These are phyloP conservation scores for Taphrina flavorubra DNA, from an alignment of 1,139 yeast species.

Conservation along the genomic window DNA sequence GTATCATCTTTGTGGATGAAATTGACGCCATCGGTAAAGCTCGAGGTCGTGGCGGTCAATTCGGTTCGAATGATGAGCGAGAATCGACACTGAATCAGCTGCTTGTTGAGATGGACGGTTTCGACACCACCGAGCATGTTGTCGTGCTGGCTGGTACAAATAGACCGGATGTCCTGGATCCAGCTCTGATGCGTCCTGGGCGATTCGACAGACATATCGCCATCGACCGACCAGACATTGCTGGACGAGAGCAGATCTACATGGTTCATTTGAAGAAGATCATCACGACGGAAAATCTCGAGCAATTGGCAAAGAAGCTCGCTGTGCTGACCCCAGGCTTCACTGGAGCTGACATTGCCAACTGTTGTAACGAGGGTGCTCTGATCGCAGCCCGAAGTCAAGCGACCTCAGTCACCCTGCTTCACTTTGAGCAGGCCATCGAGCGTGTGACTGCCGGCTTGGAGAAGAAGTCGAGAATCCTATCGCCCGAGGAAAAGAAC, in stretches of 20 bases:
- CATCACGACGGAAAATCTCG: slow-evolving; percentile 59
- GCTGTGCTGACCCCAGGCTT: slow-evolving; percentile 98
- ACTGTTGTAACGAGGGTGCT: slow-evolving; percentile 96
- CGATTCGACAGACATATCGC: slow-evolving; percentile 93
- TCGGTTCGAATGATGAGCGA: slow-evolving; percentile 83
- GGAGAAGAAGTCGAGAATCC: slow-evolving; percentile 84
- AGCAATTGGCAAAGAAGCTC: slow-evolving; percentile 75
- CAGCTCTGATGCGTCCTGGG: slow-evolving; percentile 94
- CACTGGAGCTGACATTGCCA: slow-evolving; percentile 97
- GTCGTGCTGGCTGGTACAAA: slow-evolving; percentile 98
- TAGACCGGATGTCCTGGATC: slow-evolving; percentile 89
- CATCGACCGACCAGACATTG: slow-evolving; percentile 89
- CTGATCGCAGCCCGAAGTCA: slow-evolving; percentile 88
- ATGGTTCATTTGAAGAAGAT: slow-evolving; percentile 79
- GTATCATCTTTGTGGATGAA: slow-evolving; percentile 93
- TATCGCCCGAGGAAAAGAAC: slow-evolving; percentile 80
- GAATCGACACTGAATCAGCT: slow-evolving; percentile 95
- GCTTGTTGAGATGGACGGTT: slow-evolving; percentile 98
- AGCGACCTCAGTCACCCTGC: slow-evolving; percentile 68
- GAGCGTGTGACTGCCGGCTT: slow-evolving; percentile 97
- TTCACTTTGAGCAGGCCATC: slow-evolving; percentile 92
- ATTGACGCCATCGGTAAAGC: slow-evolving; percentile 98
- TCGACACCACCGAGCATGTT: slow-evolving; percentile 85
- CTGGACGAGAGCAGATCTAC: slow-evolving; percentile 90
- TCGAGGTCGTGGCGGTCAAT: slow-evolving; percentile 77